Base-by-base conservation (phyloP, 768 basidiomycete species). In the Mycena pura region DNA sequence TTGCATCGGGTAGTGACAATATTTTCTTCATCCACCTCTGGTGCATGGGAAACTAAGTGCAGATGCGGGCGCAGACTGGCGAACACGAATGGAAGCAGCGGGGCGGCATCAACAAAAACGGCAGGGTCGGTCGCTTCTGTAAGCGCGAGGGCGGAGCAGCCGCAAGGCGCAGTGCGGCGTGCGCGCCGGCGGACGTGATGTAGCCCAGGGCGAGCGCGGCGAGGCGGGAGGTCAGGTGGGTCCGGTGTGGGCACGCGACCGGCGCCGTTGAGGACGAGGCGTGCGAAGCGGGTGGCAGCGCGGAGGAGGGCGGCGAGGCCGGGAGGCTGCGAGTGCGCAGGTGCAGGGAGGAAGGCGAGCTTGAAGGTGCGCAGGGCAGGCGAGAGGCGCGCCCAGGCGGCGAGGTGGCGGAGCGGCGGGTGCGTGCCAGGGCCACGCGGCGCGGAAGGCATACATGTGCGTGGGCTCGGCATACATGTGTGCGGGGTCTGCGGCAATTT, bases 361-460 rank as follows among this genome's bases (percentile, higher is more conserved):
- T 82, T 81, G 49, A 87, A 75, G 1, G 68, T 71, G 50, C 71
- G 70, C 29, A 80, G 66, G 48, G 68, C n/a, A n/a, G n/a, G 40
- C 0, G 63, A 55, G 13, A 80, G 68, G n/a, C 76, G 19, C 2
- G 54, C 48, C 86, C 84, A 88, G 39, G 84, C 75, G 29, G 83
- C 76, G 68, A 87, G 86, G 4, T 88, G 84, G 21, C 87, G 86
- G 53, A 78, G 76, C 11, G 88, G 81, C 2, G 74, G 74, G 21
- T 88, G 77, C 34, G 78, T 72, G n/a, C 75, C 76, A 17, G 88
- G 73, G 22, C 71, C 69, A n/a, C n/a, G n/a, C n/a, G n/a, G n/a
- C n/a, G n/a, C 86, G 81, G 10, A 82, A 73, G 32, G 77, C 27
- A 68, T 36, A 71, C 64, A 41, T 45, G 57, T n/a, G n/a, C n/a